Evolutionary conservation across 345 rosid genomes (phyloP), one percentile per base, ranked within the genome.

Genomic region (Firmiana major): DNA sequence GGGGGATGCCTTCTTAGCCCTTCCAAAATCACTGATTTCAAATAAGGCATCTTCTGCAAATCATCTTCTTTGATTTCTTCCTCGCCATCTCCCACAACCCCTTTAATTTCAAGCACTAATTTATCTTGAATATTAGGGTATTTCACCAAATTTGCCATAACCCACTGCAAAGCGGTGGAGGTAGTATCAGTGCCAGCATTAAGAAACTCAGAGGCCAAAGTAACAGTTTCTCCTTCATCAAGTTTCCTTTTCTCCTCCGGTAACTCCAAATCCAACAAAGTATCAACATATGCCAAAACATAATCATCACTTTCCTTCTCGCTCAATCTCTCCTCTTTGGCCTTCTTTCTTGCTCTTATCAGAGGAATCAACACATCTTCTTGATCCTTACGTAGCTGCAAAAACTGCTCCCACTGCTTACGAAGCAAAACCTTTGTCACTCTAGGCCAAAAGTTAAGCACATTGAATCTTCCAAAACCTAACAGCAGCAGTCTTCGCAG

Each of bases 101-200:
- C 17, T 73, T 58, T 70, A n/a, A 83, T 79, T 51, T 85, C 86
- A 19, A 28, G 5, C 45, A 78, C 24, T 17, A 85, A 31, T 22
- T 38, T 83, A 5, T 79, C 77, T 21, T 85, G 80, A 40, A 60
- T 21, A 9, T 76, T 1, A 0, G 76, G 87, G 54, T 79, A 73
- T 17, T 82, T 84, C 75, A 81, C 63, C 83, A 84, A 64, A 60
- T 84, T 81, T 0, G 88, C 88, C 84, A 85, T 79, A 58, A 85
- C 77, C 88, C 88, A 85, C 46, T 85, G 83, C 67, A 85, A 9
- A 0, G 84, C 84, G 0, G 86, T 85, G 1, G 84, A 77, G 0
- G 88, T 85, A 13, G 86, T 80, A 15, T 83, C 88, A 0, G 86
- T 85, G 5, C 86, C 86, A 0, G 15, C 88, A 31, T 51, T 74